Conservation (phyloP, 1,139 yeast genomes). For the Hemisphaericaspora xylanilytica region DNA sequence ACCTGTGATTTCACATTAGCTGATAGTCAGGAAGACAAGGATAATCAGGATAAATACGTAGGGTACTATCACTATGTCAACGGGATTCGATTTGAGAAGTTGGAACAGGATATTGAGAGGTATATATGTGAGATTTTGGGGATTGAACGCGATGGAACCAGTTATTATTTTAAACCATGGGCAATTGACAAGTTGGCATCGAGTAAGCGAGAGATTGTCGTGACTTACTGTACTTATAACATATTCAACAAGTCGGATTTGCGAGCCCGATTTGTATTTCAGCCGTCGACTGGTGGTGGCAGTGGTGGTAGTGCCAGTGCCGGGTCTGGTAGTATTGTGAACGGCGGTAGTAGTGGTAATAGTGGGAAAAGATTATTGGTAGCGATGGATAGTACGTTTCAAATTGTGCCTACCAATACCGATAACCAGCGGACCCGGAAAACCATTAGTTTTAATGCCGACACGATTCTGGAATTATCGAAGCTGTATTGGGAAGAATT, state of each 20-base stretch:
- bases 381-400: conserved; percentile 31
- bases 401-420: conserved; percentile 23
- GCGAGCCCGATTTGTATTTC: conserved; percentile 34
- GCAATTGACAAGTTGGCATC: conserved; percentile 13
- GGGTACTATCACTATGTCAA: conserved; percentile 42
- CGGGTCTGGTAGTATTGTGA: too few species aligned
- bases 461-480: conserved; percentile 22
- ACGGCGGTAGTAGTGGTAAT: conserved; percentile 13
- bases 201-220: conserved; percentile 35
- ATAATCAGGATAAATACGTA: conserved; percentile 43
- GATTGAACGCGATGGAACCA: conserved; percentile 19
- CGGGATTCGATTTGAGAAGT: conserved; percentile 27
- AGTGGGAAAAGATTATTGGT: conserved; percentile 14
- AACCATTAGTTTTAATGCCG: conserved; percentile 18
- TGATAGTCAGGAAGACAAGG: conserved; percentile 11
- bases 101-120: conserved; percentile 27
- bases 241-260: conserved; percentile 49
- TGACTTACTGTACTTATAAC: conserved; percentile 51
- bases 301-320: too few species aligned
- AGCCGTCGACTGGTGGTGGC: conserved; percentile 19
- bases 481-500: conserved; percentile 35
- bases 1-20: conserved; percentile 28
- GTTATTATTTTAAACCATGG: conserved; percentile 16
- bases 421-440: conserved; percentile 13
- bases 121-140: conserved; percentile 32